A percentile compares a stretch with the other conserved stretches of the same genome.
These are phyloP conservation scores for Apocynum venetum DNA, from an alignment of 257 asterid genomes.

Conservation along the genomic window DNA sequence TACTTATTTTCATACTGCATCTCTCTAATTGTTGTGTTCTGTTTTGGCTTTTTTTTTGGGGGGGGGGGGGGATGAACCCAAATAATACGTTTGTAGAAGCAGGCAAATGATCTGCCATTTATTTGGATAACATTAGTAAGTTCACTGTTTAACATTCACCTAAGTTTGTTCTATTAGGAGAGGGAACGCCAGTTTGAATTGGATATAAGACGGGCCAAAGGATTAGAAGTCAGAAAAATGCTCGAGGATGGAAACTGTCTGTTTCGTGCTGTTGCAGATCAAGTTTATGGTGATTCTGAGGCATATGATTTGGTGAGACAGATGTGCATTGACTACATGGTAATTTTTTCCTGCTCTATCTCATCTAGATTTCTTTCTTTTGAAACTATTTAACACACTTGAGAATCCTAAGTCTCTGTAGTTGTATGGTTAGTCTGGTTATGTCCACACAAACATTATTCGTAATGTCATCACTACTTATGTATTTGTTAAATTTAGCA, in stretches of 20 bases:
- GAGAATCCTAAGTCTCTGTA: neutral
- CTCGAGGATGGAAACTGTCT: slow-evolving; percentile 96
- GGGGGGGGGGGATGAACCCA: neutral
- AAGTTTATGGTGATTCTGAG: slow-evolving; percentile 97
- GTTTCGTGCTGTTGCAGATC: slow-evolving; percentile 99
- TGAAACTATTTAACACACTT: neutral
- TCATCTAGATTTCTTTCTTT: slow-evolving; percentile 4
- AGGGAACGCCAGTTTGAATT: slow-evolving; percentile 88
- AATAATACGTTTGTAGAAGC: neutral
- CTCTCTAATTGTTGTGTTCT: neutral
- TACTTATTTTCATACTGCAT: too few species aligned
- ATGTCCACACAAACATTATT: neutral
- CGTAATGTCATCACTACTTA: neutral
- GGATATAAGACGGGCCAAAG: slow-evolving; percentile 79
- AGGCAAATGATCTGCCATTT: neutral
- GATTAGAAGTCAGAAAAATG: slow-evolving; percentile 94
- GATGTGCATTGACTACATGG: slow-evolving; percentile 99
- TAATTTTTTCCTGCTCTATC: slow-evolving; percentile 24
- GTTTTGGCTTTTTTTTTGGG: neutral
- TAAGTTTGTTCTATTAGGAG: slow-evolving; percentile 53
- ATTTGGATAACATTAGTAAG: neutral
- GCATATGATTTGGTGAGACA: slow-evolving; percentile 85
- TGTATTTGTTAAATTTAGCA: neutral
- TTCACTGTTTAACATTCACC: neutral
- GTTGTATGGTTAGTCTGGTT: neutral